Conservation (phyloP, 2,329 filamentous ascomycete genomes). For the Alternaria triticina region DNA sequence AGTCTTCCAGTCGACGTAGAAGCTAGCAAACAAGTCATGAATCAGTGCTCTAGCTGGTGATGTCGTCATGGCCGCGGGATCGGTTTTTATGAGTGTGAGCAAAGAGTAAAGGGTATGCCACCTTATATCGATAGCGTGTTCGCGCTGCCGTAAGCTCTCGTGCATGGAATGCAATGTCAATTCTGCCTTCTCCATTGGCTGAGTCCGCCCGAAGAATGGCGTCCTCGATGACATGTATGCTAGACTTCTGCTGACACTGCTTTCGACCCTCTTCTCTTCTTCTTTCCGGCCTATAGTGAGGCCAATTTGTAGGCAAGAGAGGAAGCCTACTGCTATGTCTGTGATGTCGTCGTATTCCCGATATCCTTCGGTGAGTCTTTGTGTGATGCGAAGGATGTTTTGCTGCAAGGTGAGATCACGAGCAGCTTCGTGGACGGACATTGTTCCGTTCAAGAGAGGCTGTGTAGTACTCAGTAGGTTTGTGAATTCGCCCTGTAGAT, state of each 20-base stretch:
- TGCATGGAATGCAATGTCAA: constrained; percentile 25
- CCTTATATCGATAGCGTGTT: constrained; percentile 38
- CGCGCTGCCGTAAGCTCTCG: constrained; percentile 22
- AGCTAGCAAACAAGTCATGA: constrained; percentile 70
- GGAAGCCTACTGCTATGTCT: constrained; percentile 75
- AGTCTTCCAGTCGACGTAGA: constrained; percentile 82
- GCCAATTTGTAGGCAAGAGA: constrained; percentile 79
- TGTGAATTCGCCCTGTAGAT: constrained; percentile 82
- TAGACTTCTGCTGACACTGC: constrained; percentile 24
- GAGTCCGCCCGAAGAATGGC: constrained; percentile 40
- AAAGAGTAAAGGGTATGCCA: constrained; percentile 46
- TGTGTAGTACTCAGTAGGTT: constrained; percentile 64
- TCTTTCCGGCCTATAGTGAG: constrained; percentile 61
- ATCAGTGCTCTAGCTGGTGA: constrained; percentile 53
- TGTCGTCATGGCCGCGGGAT: constrained; percentile 20
- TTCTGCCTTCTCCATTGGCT: constrained; percentile 20
- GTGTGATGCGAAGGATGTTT: constrained; percentile 72
- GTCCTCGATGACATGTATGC: constrained; percentile 36
- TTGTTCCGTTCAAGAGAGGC: constrained; percentile 32
- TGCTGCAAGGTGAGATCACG: constrained; percentile 51
- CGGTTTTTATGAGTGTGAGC: constrained; percentile 31
- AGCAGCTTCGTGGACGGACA: constrained; percentile 32
- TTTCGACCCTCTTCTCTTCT: constrained; percentile 20
- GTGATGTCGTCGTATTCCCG: constrained; percentile 86
- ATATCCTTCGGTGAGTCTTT: constrained; percentile 72